Evolutionary conservation across 2,329 filamentous ascomycete species (phyloP), one percentile per base, ranked within the genome.

Genomic region (Fusarium decemcellulare): DNA sequence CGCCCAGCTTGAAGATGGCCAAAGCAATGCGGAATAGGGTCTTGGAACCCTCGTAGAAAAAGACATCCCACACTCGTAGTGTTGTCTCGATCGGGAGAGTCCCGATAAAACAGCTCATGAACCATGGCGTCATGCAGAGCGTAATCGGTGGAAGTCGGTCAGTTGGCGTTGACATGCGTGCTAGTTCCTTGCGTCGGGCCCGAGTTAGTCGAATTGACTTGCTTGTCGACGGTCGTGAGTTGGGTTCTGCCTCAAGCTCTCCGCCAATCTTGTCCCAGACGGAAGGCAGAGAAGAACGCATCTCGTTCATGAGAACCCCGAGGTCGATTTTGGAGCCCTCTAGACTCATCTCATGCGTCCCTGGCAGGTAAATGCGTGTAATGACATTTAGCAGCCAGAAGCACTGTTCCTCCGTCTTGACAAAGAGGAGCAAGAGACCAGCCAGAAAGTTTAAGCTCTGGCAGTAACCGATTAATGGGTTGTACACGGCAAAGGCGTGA

Each of bases 91-190:
- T 94, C 2, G 95, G 95, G 16, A 98, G 83, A 1, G 93, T 97
- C 56, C 95, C 94, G 65, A 98, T 96, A 79, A 96, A 98, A 74
- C 96, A 93, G 51, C 93, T 97, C 95, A 98, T 98, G 80, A 98
- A 97, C 95, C 95, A 98, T 5, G 95, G 93, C 10, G 95, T 97
- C 80, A 96, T 94, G 72, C 94, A 97, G 6, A 98, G 87, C 1
- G 93, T 96, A 70, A 98, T 95, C 12, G 95, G 95, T 0, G 95
- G 95, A 11, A 98, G 86, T 6, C 92, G 87, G 52, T 82, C 81
- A 5, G 81, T 82, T 11, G 67, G 64, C 32, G 68, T 70, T 39
- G 83, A 80, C 47, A 81, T 81, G 44, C 75, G 79, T 43, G 78
- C 76, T 56, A 78, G 74, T 29, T 82, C 81, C 60, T 77, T 83